Percentiles rank a stretch among this genome's conserved stretches.
These are phyloP conservation scores for Sporothrix variecibatus DNA, from an alignment of 2,329 filamentous ascomycete genomes.

Conservation along the genomic window DNA sequence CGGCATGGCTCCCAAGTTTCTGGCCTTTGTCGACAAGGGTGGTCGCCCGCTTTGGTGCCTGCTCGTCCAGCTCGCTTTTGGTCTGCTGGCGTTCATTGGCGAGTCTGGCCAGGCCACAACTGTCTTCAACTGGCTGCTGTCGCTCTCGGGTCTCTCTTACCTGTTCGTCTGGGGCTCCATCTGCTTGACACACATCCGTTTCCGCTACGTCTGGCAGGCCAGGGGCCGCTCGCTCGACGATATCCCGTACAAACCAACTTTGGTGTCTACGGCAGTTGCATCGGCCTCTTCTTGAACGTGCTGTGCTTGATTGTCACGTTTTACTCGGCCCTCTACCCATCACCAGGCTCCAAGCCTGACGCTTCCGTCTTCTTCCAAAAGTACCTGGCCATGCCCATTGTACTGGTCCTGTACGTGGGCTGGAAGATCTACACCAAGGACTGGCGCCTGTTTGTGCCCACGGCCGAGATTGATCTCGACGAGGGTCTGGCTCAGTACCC, in stretches of 20 bases:
- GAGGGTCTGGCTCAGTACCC: conserved; percentile 58
- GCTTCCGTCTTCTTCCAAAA: conserved; percentile 59
- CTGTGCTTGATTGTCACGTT: conserved; percentile 72
- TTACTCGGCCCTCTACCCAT: conserved; percentile 63
- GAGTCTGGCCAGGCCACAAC: conserved; percentile 45
- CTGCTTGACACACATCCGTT: conserved; percentile 65
- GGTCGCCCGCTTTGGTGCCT: conserved; percentile 62
- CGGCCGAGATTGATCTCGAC: conserved; percentile 63
- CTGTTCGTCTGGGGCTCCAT: conserved; percentile 77
- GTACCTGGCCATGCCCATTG: conserved; percentile 60
- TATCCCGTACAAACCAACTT: conserved; percentile 49
- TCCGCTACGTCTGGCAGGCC: conserved; percentile 61
- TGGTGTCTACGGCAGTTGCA: conserved; percentile 68
- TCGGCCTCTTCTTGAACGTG: conserved; percentile 66
- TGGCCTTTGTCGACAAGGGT: conserved; percentile 62
- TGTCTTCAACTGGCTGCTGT: conserved; percentile 66
- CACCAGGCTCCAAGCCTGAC: conserved; percentile 38
- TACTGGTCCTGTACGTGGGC: conserved; percentile 59
- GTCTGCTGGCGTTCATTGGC: conserved; percentile 61
- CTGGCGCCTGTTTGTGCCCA: conserved; percentile 58
- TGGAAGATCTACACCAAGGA: conserved; percentile 64
- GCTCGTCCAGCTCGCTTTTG: conserved; percentile 55
- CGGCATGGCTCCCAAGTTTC: conserved; percentile 56
- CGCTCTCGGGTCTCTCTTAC: conserved; percentile 70
- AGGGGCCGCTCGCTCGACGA: conserved; percentile 56